These are phyloP conservation scores for Astrephomene gubernaculifera DNA, from an alignment of 139 green algal genomes.

Conservation along the genomic window DNA sequence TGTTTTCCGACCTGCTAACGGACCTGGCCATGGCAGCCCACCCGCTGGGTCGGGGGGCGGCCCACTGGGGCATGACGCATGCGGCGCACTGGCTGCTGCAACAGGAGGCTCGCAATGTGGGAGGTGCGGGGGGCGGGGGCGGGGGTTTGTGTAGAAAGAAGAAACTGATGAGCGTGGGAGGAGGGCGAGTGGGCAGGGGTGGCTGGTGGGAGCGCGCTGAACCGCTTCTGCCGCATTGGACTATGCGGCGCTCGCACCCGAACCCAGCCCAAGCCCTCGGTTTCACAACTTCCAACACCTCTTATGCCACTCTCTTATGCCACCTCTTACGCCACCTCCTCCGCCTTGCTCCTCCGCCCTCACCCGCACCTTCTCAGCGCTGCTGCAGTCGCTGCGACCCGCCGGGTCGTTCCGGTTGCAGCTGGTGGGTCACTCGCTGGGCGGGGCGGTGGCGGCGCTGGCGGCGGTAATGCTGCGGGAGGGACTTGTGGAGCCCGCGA, in stretches of 20 bases:
- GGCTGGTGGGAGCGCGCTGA: too few relatives aligned
- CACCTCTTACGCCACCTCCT: too few relatives aligned
- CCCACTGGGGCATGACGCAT: conserved; percentile 41
- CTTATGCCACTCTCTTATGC: too few relatives aligned
- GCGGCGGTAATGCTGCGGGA: conserved; percentile 56
- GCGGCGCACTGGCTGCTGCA: conserved; percentile 26
- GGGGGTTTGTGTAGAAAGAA: too few relatives aligned
- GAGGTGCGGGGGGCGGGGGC: background rate
- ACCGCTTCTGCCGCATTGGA: too few relatives aligned
- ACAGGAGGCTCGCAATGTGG: background rate
- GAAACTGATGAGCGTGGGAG: too few relatives aligned
- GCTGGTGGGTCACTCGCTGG: conserved; percentile 62
- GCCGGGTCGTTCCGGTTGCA: conserved; percentile 36
- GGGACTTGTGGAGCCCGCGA: conserved; percentile 4
- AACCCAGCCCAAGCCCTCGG: background rate
- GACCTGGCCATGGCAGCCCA: conserved; percentile 35
- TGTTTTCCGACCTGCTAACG: conserved; percentile 26
- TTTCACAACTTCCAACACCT: too few relatives aligned
- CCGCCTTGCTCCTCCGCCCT: too few relatives aligned
- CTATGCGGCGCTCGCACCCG: too few relatives aligned
- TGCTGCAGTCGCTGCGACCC: conserved; percentile 19
- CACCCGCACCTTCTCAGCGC: too few relatives aligned
- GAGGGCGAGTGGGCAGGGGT: too few relatives aligned
- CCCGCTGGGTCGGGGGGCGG: background rate
- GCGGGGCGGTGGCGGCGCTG: conserved; percentile 63